Evolutionary conservation across 2,329 filamentous ascomycete species (phyloP), one percentile per base, ranked within the genome.

Genomic region (Claviceps cyperi): DNA sequence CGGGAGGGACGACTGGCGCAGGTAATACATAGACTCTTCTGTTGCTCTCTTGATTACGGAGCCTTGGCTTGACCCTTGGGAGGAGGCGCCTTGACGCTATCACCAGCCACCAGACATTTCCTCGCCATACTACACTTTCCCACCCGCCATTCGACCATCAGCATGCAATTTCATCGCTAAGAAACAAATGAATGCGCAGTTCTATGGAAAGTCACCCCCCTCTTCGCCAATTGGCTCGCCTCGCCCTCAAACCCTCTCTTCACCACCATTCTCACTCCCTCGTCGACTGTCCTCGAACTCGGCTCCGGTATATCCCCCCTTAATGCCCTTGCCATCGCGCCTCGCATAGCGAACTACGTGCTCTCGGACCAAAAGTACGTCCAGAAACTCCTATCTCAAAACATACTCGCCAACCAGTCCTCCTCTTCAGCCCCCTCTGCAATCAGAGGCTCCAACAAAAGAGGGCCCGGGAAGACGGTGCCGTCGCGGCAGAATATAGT

Each of bases 281-380:
- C 69, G 2, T 81, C 84, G 5, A 70, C 70, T 5, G 71, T 90
- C 19, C 71, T 95, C 50, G 92, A 97, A 62, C 78, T 98, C 5
- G 92, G 92, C 43, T 89, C 87, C 63, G 92, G 92, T 49, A 84
- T 94, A 50, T 86, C 89, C 0, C 87, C 84, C 17, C 72, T 97
- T 37, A 77, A 90, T 36, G 87, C 84, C 3, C 70, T 92, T 38
- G 70, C 79, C 6, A 66, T 95, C 13, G 76, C 77, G 2, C 76
- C 78, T 1, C 69, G 68, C 3, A 73, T 94, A 17, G 56, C 63
- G 21, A 71, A 71, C 52, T 94, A 92, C 62, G 73, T 89, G 43
- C 80, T 92, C 44, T 95, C 90, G 0, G 92, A 98, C 64, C 91
- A 96, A 65, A 68, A 79, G 43, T 97, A 97, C 64, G 85, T 94